Percentiles rank a stretch among this genome's conserved stretches.
These are phyloP conservation scores for Erigeron philadelphicus DNA, from an alignment of 140 eudicot genomes.

Conservation along the genomic window DNA sequence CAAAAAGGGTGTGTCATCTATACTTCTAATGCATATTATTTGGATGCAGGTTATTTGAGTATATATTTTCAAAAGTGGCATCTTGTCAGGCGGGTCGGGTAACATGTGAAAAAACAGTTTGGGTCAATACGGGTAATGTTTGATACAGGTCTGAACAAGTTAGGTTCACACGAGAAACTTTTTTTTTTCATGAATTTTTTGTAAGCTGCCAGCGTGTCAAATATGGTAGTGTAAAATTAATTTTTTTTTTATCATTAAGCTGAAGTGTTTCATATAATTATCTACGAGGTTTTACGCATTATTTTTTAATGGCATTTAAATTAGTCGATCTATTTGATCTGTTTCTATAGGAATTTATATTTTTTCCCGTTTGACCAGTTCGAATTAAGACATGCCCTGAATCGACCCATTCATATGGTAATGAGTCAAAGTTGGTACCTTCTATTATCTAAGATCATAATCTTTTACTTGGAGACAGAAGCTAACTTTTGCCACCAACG, in stretches of 20 bases:
- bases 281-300: neutral
- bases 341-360: neutral
- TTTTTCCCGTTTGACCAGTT: neutral
- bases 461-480: slow-evolving; percentile 43
- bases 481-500: slow-evolving; percentile 67
- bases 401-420: neutral
- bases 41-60: slow-evolving; percentile 2
- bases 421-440: neutral
- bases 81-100: neutral
- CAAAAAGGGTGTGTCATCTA: slow-evolving; percentile 58
- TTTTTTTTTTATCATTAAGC: neutral
- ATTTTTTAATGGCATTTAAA: neutral
- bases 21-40: neutral
- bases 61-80: neutral
- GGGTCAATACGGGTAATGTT: neutral
- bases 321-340: neutral
- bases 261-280: neutral
- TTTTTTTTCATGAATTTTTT: neutral
- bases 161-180: neutral
- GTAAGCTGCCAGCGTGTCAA: neutral
- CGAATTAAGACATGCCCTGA: neutral
- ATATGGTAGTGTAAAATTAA: neutral
- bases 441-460: neutral
- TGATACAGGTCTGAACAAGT: neutral
- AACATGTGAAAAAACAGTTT: neutral